phyloP scores from a whole-genome alignment of 2,329 filamentous ascomycete genomes.

The Fusarium verrucosum region DNA sequence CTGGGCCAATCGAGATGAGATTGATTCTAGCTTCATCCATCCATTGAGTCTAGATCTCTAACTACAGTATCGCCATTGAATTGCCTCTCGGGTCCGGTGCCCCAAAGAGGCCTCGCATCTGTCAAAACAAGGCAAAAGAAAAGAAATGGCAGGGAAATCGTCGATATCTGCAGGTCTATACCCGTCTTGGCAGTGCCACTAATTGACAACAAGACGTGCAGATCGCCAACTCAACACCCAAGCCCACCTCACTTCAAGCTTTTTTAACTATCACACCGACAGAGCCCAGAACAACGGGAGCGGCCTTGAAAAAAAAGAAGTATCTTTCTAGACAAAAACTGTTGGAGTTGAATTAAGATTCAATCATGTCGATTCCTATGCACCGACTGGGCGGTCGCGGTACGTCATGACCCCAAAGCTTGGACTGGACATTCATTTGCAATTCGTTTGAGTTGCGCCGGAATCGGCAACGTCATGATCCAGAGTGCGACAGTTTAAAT shows the following conservation, averaged over 20 bases:
- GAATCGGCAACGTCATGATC: conserved; percentile 11
- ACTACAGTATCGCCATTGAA: not conserved
- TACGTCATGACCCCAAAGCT: conserved; percentile 44
- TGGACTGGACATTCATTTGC: too few relatives aligned
- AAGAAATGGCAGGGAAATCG: not conserved
- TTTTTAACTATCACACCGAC: conserved; percentile 21
- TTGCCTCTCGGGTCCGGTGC: not conserved
- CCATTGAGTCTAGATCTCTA: not conserved
- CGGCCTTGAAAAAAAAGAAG: not conserved
- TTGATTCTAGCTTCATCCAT: not conserved
- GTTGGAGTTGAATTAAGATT: not conserved
- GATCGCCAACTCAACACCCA: conserved; percentile 27
- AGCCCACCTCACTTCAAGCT: conserved; percentile 15
- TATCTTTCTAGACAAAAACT: not conserved
- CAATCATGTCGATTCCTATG: conserved; percentile 54
- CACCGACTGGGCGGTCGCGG: conserved; percentile 57
- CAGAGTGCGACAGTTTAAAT: not conserved
- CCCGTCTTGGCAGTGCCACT: conserved; percentile 32
- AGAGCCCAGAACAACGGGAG: conserved; percentile 10
- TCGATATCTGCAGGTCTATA: not conserved
- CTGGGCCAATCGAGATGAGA: not conserved
- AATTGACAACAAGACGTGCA: conserved; percentile 28
- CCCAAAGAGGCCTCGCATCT: conserved; percentile 13
- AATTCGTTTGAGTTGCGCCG: conserved; percentile 28
- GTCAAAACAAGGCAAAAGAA: not conserved